Percentiles rank a stretch among this genome's conserved stretches.
These are phyloP conservation scores for Grosmannia penicillata DNA, from an alignment of 2,329 filamentous ascomycete species.

Conservation along the genomic window DNA sequence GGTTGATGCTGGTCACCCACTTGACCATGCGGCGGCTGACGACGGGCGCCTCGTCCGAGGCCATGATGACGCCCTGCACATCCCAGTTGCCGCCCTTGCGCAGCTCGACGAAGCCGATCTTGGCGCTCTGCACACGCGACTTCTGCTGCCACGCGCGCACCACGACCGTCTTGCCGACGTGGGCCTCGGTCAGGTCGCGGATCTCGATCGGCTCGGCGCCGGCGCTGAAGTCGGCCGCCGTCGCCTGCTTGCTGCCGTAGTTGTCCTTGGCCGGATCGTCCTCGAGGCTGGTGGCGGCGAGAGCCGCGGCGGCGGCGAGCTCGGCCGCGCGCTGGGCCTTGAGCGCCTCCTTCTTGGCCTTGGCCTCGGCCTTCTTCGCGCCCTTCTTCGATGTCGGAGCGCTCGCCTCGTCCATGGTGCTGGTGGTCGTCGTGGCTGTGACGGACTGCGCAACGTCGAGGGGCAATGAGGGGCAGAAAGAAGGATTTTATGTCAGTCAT, in stretches of 20 bases:
- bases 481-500: no score
- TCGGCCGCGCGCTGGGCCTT: slow-evolving; percentile 63
- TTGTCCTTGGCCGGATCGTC: slow-evolving; percentile 60
- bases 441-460: no score
- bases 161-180: slow-evolving; percentile 56
- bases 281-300: slow-evolving; percentile 42
- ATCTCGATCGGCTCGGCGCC: slow-evolving; percentile 45
- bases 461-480: no score
- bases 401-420: background rate
- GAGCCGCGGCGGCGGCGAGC: slow-evolving; percentile 60
- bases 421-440: background rate
- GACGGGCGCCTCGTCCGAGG: slow-evolving; percentile 40
- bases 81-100: slow-evolving; percentile 60
- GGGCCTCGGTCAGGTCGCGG: slow-evolving; percentile 44
- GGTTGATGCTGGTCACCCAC: slow-evolving; percentile 59
- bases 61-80: slow-evolving; percentile 67
- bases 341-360: slow-evolving; percentile 76
- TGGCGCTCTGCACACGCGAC: slow-evolving; percentile 73
- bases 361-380: slow-evolving; percentile 69
- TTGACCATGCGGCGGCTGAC: slow-evolving; percentile 88
- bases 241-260: slow-evolving; percentile 43
- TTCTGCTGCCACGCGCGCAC: slow-evolving; percentile 78
- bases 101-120: slow-evolving; percentile 82
- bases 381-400: slow-evolving; percentile 52
- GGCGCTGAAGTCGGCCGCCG: slow-evolving; percentile 21